Conservation (phyloP, 371 early-diverging fungal species). For the Cokeromyces recurvatus region DNA sequence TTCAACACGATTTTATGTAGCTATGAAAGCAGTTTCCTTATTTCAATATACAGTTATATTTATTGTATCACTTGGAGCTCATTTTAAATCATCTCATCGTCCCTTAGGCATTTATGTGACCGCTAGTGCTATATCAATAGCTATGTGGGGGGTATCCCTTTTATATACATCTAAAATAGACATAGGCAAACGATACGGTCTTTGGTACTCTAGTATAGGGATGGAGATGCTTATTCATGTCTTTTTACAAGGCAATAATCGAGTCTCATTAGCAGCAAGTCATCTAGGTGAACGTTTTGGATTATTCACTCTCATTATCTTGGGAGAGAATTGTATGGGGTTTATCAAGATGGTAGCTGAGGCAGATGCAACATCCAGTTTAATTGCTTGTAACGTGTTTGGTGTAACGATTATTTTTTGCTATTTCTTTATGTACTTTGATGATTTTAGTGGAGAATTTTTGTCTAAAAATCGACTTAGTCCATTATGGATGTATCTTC, state of each 20-base stretch:
- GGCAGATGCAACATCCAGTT: conserved; percentile 20
- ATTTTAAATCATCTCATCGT: conserved; percentile 19
- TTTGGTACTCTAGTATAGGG: conserved; percentile 50
- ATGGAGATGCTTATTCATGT: conserved; percentile 43
- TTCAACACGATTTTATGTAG: conserved; percentile 9
- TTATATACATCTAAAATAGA: conserved; percentile 8
- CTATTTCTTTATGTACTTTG: conserved; percentile 52
- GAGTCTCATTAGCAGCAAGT: conserved; percentile 53
- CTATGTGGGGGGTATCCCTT: conserved; percentile 49
- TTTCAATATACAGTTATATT: conserved; percentile 34
- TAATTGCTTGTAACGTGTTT: conserved; percentile 40
- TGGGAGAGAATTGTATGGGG: conserved; percentile 51
- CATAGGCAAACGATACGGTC: conserved; percentile 26
- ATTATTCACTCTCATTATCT: conserved; percentile 50
- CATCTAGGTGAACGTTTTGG: conserved; percentile 57
- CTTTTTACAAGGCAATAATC: conserved; percentile 36
- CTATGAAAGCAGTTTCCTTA: conserved; percentile 39
- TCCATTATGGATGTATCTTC: conserved; percentile 58
- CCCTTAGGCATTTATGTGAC: conserved; percentile 33
- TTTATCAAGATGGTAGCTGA: conserved; percentile 42
- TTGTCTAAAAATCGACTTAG: conserved; percentile 27
- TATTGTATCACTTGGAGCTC: conserved; percentile 9
- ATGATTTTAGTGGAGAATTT: conserved; percentile 41
- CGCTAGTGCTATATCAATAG: conserved; percentile 36
- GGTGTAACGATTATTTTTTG: conserved; percentile 45